These are phyloP conservation scores for Botrytis fabae DNA, from an alignment of 2,329 filamentous ascomycete genomes.

Conservation along the genomic window DNA sequence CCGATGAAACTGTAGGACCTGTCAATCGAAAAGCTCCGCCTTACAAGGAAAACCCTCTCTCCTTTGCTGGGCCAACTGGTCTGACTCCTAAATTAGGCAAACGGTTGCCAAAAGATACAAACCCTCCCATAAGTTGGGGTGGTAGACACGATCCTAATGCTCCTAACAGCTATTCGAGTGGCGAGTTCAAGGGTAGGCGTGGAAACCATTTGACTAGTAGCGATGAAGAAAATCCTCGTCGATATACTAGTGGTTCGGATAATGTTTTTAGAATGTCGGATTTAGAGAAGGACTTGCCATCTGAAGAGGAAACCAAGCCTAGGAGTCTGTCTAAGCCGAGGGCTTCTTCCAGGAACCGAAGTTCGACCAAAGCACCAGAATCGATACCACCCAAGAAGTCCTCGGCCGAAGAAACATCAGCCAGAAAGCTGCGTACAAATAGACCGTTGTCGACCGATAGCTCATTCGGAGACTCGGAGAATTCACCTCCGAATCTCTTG, in stretches of 20 bases:
- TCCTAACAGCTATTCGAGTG: not conserved
- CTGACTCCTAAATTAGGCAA: not conserved
- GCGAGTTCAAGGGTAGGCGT: not conserved
- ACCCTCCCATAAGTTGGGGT: not conserved
- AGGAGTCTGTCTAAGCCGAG: not conserved
- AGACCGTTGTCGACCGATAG: too few relatives aligned
- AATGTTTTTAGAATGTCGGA: not conserved
- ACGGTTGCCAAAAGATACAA: too few relatives aligned
- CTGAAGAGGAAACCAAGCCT: not conserved
- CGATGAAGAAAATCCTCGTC: too few relatives aligned
- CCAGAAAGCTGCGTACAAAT: too few relatives aligned
- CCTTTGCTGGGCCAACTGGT: not conserved
- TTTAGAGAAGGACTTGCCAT: not conserved
- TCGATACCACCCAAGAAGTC: too few relatives aligned
- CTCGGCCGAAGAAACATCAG: too few relatives aligned
- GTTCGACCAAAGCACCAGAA: not conserved
- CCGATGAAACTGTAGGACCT: not conserved
- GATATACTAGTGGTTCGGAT: not conserved
- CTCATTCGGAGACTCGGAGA: not conserved
- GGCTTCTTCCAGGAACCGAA: too few relatives aligned
- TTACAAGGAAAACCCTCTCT: not conserved
- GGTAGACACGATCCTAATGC: not conserved
- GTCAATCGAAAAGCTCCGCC: not conserved
- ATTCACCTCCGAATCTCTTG: not conserved
- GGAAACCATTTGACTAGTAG: not conserved